A percentile compares a stretch with the other conserved stretches of the same genome.
phyloP scores from a whole-genome alignment of 2,329 filamentous ascomycete genomes.

The Fusarium agapanthi region DNA sequence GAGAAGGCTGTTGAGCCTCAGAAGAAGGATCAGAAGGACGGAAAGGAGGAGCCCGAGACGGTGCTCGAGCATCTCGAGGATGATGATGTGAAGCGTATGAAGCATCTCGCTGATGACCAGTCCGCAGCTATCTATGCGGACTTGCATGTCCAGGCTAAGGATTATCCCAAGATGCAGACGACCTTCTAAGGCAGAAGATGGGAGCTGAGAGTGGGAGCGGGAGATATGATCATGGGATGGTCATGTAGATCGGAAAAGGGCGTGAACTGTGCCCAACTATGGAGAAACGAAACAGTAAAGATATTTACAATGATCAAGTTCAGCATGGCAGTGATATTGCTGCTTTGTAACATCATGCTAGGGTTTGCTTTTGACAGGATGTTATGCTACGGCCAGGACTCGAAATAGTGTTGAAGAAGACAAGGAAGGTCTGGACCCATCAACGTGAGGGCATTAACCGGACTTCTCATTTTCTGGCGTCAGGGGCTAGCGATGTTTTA shows the following conservation, averaged over 20 bases:
- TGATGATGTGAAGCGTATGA: conserved; percentile 75
- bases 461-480: not conserved
- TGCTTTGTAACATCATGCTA: rapidly evolving
- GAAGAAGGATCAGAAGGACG: conserved; percentile 30
- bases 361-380: not conserved
- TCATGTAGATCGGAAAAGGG: not conserved
- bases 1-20: conserved; percentile 63
- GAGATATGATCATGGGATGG: not conserved
- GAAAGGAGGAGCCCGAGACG: conserved; percentile 67
- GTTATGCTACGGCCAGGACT: not conserved
- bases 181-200: conserved; percentile 28
- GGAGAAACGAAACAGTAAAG: not conserved
- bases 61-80: conserved; percentile 79
- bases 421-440: not conserved
- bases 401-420: not conserved
- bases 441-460: not conserved
- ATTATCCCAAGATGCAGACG: conserved; percentile 43
- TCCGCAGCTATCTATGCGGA: conserved; percentile 46
- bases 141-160: conserved; percentile 34
- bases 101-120: conserved; percentile 56
- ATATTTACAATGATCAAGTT: not conserved
- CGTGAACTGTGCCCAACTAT: not conserved
- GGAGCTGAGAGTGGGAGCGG: not conserved
- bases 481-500: not conserved
- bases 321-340: rapidly evolving